Evolutionary conservation across 164 flowering plant genomes (phyloP).

Genomic region (Tetracentron sinense): DNA sequence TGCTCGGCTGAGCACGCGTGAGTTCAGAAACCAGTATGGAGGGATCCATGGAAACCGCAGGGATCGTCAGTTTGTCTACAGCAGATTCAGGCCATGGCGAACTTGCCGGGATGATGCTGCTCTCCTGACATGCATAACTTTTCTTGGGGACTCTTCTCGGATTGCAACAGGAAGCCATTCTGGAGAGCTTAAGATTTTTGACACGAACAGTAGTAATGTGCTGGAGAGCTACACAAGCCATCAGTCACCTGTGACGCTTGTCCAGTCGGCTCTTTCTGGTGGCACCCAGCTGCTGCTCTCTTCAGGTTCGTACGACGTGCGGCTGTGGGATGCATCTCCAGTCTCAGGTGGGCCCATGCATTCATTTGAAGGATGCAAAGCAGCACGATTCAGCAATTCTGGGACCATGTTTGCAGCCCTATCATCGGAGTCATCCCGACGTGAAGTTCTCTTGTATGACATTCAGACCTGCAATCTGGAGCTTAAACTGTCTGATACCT

Average conservation of each 20-base stretch:
- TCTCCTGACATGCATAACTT: constrained; percentile 75
- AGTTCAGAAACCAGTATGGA: constrained; percentile 59
- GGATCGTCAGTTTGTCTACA: constrained; percentile 91
- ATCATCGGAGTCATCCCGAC: constrained; percentile 46
- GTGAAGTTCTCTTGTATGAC: constrained; percentile 82
- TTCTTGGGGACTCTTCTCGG: constrained; percentile 68
- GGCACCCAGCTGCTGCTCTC: constrained; percentile 71
- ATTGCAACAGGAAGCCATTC: constrained; percentile 74
- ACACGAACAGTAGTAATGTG: constrained; percentile 54
- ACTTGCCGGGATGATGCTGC: constrained; percentile 85
- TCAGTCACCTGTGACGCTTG: constrained; percentile 61
- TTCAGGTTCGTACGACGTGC: constrained; percentile 72
- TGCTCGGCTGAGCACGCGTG: constrained; percentile 73
- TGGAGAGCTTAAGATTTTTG: constrained; percentile 87
- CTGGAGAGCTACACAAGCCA: constrained; percentile 72
- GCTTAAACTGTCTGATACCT: constrained; percentile 51
- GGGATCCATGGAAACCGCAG: constrained; percentile 71
- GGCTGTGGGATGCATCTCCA: constrained; percentile 81
- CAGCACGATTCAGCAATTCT: constrained; percentile 75
- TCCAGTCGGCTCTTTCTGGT: constrained; percentile 56
- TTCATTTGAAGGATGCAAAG: constrained; percentile 78
- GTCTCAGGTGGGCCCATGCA: constrained; percentile 66
- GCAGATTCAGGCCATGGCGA: constrained; percentile 93
- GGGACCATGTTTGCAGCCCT: constrained; percentile 73
- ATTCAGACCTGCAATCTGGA: constrained; percentile 64